Evolutionary conservation across 805 yeast species (phyloP).

Genomic region (Brettanomyces custersianus): DNA sequence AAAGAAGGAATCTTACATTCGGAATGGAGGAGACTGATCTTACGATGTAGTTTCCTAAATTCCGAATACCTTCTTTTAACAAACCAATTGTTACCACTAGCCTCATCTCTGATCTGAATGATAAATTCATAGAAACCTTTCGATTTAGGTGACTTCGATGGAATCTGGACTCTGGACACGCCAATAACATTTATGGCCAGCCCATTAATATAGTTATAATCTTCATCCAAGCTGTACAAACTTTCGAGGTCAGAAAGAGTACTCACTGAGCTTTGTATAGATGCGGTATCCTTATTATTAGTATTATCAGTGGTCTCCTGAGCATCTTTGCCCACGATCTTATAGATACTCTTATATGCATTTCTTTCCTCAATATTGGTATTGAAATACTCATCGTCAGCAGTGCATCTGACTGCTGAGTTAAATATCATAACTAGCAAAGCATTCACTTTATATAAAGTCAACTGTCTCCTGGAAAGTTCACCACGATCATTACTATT

Average conservation of each 20-base stretch:
- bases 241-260: constrained; percentile 27
- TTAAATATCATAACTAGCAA: constrained; percentile 62
- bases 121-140: constrained; percentile 36
- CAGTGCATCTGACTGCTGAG: constrained; percentile 57
- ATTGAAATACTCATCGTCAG: constrained; percentile 43
- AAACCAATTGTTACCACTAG: constrained; percentile 30
- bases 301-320: constrained; percentile 3
- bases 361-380: constrained; percentile 25
- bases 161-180: constrained; percentile 33
- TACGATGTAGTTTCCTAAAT: constrained; percentile 48
- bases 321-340: constrained; percentile 12
- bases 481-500: constrained; percentile 69
- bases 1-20: constrained; percentile 45
- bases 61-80: constrained; percentile 60
- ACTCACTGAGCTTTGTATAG: constrained; percentile 7
- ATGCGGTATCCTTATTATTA: constrained; percentile 2
- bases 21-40: constrained; percentile 52
- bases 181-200: constrained; percentile 60
- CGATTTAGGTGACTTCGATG: constrained; percentile 14
- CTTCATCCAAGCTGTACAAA: constrained; percentile 19
- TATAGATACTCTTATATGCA: constrained; percentile 32
- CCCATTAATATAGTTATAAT: constrained; percentile 41
- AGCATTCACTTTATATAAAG: constrained; percentile 52
- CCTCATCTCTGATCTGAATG: constrained; percentile 31
- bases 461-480: constrained; percentile 58